phyloP scores from a whole-genome alignment of 371 early-diverging fungal species.

The Capillidium rhysosporum region DNA sequence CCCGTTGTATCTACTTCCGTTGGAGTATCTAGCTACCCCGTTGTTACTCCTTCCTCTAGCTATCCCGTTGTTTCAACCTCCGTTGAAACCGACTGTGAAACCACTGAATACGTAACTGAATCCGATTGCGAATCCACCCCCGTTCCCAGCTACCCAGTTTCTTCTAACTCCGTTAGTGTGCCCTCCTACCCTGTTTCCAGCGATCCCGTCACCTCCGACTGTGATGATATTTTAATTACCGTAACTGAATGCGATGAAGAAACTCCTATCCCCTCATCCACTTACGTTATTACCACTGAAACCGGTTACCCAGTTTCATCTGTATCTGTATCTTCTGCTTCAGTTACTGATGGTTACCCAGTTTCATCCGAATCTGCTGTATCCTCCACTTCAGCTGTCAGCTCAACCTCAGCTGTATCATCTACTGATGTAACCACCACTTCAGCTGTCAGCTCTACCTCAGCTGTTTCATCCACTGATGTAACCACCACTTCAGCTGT shows the following conservation, averaged over 20 bases:
- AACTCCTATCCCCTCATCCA: background rate
- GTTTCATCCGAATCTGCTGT: background rate
- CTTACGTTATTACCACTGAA: background rate
- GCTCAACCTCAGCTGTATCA: background rate
- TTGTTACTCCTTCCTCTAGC: background rate
- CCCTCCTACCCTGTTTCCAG: background rate
- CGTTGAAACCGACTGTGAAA: background rate
- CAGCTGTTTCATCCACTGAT: slow-evolving; percentile 11
- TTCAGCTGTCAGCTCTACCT: background rate
- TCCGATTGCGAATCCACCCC: too few species aligned
- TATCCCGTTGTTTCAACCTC: background rate
- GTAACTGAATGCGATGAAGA: background rate
- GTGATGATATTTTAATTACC: background rate
- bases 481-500: slow-evolving; percentile 3
- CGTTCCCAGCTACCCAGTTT: background rate
- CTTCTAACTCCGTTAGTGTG: background rate
- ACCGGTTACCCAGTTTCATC: background rate
- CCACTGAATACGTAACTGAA: background rate
- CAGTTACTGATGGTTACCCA: too few species aligned
- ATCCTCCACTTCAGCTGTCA: background rate
- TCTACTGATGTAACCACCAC: background rate
- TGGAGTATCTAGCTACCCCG: background rate
- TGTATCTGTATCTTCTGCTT: background rate
- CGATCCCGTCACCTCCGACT: background rate
- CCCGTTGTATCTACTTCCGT: background rate